Evolutionary conservation across 2,329 filamentous ascomycete species (phyloP).

Genomic region (Huntiella bhutanensis): DNA sequence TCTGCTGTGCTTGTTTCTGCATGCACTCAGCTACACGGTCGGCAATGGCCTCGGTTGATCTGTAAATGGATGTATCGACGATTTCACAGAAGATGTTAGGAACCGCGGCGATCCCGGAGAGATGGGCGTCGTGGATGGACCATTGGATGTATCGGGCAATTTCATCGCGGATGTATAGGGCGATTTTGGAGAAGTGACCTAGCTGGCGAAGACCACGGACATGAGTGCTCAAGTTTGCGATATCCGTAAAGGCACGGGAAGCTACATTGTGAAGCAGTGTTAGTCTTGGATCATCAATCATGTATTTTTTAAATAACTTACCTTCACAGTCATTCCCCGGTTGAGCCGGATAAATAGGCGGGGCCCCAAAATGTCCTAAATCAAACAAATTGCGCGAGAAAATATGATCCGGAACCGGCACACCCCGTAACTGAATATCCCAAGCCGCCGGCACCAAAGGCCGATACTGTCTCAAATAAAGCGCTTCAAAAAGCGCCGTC

Average conservation of each 20-base stretch:
- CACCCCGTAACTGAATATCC: conserved; percentile 13
- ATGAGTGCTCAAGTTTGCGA: conserved; percentile 22
- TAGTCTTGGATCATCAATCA: neutral
- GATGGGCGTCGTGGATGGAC: conserved; percentile 24
- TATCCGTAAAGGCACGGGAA: conserved; percentile 21
- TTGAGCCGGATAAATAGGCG: conserved; percentile 21
- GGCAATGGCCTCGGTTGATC: conserved; percentile 16
- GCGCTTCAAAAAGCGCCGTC: conserved; percentile 23
- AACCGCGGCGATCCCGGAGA: conserved; percentile 18
- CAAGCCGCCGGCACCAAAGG: conserved; percentile 24
- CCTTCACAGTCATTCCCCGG: conserved; percentile 21
- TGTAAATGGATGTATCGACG: conserved; percentile 17
- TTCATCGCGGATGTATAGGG: conserved; percentile 19
- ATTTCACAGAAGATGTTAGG: conserved; percentile 23
- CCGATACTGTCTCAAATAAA: conserved; percentile 23
- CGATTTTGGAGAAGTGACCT: conserved; percentile 18
- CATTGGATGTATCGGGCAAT: conserved; percentile 21
- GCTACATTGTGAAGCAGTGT: conserved; percentile 15
- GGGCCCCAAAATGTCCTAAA: conserved; percentile 16
- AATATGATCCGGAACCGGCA: conserved; percentile 21
- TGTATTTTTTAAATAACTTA: conserved; percentile 12
- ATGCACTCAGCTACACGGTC: conserved; percentile 20
- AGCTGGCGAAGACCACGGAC: conserved; percentile 21
- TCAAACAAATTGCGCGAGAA: conserved; percentile 16
- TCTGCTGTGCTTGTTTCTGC: conserved; percentile 19